Base-by-base conservation (phyloP, 805 yeast species). In the Sugiyamaella boreocaroliniensis region DNA sequence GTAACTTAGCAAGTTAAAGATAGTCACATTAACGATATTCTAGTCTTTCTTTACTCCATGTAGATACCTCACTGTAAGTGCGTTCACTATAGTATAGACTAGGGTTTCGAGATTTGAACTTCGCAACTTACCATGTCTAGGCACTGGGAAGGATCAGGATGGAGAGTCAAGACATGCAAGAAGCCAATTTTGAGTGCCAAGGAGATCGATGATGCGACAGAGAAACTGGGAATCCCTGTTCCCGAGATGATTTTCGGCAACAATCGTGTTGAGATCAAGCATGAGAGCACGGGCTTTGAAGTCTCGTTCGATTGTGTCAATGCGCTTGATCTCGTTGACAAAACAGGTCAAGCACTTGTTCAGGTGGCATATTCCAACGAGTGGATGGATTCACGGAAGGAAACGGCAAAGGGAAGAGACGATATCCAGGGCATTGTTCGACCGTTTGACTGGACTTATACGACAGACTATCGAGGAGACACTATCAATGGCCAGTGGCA, bases 201-300 rank as follows among this genome's bases (percentile, higher is more conserved):
- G 1, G 96, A 89, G 63, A 77, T 92, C 52, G 96, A 89, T 53
- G 69, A 68, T 1, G 77, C 84, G 62, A 86, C 81, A 55, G 66
- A 61, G 12, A 78, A 77, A 4, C 76, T 85, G 50, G 82, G 82
- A 14, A 80, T 92, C 56, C 96, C 98, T 0, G 70, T 92, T 43
- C 99, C 99, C 0, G 99, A 93, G 67, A 93, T 93, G 98, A 89
- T 93, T 5, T 93, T 93, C 70, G 98, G 98, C 9, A 81, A 86
- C 59, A 90, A 86, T 64, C 69, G 70, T 52, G 81, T 89, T 10
- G 77, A 74, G 48, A 64, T 89, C 10, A 72, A 69, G 48, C 76
- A 78, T 55, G 57, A 60, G 2, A 51, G 57, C 10, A 61, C 72
- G 47, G 70, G 69, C 37, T 79, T 78, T 72, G 55, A 66, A 40